Evolutionary conservation across 2,329 filamentous ascomycete genomes (phyloP), one percentile per base, ranked within the genome.

Genomic region (Diaporthe humulicola): DNA sequence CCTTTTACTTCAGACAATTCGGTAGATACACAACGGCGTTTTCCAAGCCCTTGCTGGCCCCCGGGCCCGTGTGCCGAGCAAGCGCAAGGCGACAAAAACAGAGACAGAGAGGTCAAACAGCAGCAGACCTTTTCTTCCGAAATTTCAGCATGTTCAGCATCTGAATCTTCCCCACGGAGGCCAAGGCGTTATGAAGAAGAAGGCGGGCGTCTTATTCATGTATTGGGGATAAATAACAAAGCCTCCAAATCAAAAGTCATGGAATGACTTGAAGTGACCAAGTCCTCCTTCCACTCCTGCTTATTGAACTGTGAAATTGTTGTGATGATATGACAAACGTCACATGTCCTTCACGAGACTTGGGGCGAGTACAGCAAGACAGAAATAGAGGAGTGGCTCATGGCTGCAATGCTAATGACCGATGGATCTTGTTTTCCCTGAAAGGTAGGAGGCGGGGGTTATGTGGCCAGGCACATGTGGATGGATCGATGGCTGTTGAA

Each of bases 181-280:
- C 61, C 61, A 76, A 22, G 75, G 75, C 75, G 75, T 76, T 76
- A 66, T 25, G 33, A 54, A 70, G 66, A 71, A 50, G 54, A 52
- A 57, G 70, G 75, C 38, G 40, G 70, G 69, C 22, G 60, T 61
- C 40, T 56, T 57, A n/a, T 50, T 50, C 38, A 36, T 56, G 58
- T 71, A 50, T 52, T 45, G 52, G 40, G 48, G 73, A 74, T 66
- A 72, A 42, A 70, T 73, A 73, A 72, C 74, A 61, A 58, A 70
- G 66, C 58, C 33, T 75, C 50, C 36, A 52, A 52, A 48, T 42
- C 30, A 38, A 71, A 71, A 56, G 58, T 36, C 30, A 60, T 45
- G 19, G 12, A 50, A 30, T n/a, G 64, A 28, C 48, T 67, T 10
- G 4, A 28, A 28, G 30, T 64, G 22, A 15, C 36, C 25, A 48